These are phyloP conservation scores for Liquidambar formosana DNA, from an alignment of 164 flowering plant species.

Conservation along the genomic window DNA sequence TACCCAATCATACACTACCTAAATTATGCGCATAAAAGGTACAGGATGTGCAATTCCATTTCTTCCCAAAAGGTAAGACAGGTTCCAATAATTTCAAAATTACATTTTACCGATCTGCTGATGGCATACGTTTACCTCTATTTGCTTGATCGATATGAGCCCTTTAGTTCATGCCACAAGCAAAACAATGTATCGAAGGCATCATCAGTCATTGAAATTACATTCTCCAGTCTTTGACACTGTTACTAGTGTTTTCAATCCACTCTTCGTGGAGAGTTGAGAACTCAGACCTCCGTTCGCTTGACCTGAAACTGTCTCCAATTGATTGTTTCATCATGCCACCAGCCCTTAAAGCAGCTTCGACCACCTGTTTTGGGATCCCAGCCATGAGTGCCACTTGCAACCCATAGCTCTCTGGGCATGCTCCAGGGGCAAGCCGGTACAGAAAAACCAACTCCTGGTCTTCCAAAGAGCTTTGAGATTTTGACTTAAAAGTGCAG, in stretches of 20 bases:
- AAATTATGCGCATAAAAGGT: neutral
- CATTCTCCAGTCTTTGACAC: conserved; percentile 28
- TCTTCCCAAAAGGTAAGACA: neutral
- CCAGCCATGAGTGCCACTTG: conserved; percentile 95
- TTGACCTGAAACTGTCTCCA: conserved; percentile 61
- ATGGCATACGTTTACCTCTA: neutral
- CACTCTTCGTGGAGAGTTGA: conserved; percentile 88
- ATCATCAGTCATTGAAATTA: conserved; percentile 50
- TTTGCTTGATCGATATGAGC: conserved; percentile 23
- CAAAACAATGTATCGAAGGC: conserved; percentile 68
- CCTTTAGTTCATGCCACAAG: conserved; percentile 84
- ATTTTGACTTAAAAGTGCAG: conserved; percentile 49
- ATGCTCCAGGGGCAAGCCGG: conserved; percentile 76
- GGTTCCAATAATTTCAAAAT: neutral
- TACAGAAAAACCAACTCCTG: conserved; percentile 79
- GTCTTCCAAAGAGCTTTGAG: conserved; percentile 25
- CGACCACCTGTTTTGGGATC: conserved; percentile 64
- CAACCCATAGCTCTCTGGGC: conserved; percentile 94
- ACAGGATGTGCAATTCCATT: neutral
- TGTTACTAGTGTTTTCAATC: conserved; percentile 52
- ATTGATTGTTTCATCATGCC: conserved; percentile 54
- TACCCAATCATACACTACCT: neutral
- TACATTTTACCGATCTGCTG: neutral
- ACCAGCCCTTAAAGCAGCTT: conserved; percentile 69
- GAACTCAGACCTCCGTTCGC: conserved; percentile 83